A percentile compares a stretch with the other conserved stretches of the same genome.
These are phyloP conservation scores for Lachnellula subtilissima DNA, from an alignment of 2,329 filamentous ascomycete genomes.

Conservation along the genomic window DNA sequence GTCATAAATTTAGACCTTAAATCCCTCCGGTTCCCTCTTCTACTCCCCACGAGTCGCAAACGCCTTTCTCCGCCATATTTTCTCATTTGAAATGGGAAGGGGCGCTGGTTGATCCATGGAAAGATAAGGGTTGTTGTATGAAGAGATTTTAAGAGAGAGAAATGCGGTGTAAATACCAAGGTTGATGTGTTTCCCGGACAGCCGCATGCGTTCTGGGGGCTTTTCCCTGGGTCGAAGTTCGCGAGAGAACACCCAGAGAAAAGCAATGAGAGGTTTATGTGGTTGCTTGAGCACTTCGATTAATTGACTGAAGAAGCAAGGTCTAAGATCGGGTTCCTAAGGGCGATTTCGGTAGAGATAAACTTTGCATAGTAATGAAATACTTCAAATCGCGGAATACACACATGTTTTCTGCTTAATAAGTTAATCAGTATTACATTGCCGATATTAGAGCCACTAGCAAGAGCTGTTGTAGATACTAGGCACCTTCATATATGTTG, in stretches of 20 bases:
- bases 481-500: no score
- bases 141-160: conserved; percentile 41
- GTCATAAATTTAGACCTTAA: not conserved
- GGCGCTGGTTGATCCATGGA: conserved; percentile 24
- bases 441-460: no score
- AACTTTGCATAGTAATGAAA: no score
- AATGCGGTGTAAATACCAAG: conserved; percentile 25
- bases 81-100: conserved; percentile 17
- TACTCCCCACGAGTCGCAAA: conserved; percentile 21
- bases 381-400: no score
- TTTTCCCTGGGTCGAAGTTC: conserved; percentile 23
- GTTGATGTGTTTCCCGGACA: conserved; percentile 31
- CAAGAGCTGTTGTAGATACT: no score
- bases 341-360: no score
- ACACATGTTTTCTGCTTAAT: no score
- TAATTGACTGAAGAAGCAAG: no score
- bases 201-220: conserved; percentile 30
- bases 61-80: conserved; percentile 25
- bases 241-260: conserved; percentile 25
- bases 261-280: conserved; percentile 11
- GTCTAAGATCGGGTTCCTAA: no score
- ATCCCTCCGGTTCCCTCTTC: not conserved
- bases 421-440: no score
- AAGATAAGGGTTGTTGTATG: conserved; percentile 39
- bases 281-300: conserved; percentile 12